A percentile compares a stretch with the other conserved stretches of the same genome.
phyloP scores from a whole-genome alignment of 78 protist genomes.

The Fonticula alba region DNA sequence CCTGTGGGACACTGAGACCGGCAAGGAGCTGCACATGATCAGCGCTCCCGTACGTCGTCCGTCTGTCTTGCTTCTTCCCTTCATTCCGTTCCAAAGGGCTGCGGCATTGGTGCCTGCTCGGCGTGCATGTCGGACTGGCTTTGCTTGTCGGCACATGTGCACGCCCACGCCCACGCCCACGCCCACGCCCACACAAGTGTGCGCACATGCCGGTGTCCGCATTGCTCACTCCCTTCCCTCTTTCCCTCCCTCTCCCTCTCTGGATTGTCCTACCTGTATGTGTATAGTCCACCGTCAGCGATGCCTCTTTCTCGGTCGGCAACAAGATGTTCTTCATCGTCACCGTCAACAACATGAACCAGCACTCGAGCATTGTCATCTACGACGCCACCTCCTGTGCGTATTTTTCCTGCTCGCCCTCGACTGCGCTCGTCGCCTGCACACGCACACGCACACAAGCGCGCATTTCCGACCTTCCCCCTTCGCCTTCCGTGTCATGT shows the following conservation, averaged over 20 bases:
- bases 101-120: neutral
- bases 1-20: slow-evolving; percentile 69
- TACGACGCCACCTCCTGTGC: slow-evolving; percentile 14
- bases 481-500: neutral
- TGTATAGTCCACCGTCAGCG: too few species aligned
- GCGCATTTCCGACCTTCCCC: neutral
- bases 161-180: too few species aligned
- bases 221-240: too few species aligned
- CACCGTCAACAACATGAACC: slow-evolving; percentile 32
- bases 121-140: neutral
- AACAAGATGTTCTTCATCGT: slow-evolving; percentile 28
- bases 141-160: neutral
- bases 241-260: too few species aligned
- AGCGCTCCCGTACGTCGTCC: neutral
- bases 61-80: neutral
- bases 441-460: too few species aligned
- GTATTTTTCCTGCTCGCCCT: neutral
- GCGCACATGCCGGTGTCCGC: too few species aligned
- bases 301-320: slow-evolving; percentile 20
- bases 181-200: too few species aligned
- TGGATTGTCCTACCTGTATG: too few species aligned
- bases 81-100: neutral
- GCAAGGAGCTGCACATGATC: slow-evolving; percentile 20
- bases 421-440: too few species aligned
- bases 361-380: slow-evolving; percentile 32